Evolutionary conservation across 768 basidiomycete genomes (phyloP).

Genomic region (Termitomyces sp.): DNA sequence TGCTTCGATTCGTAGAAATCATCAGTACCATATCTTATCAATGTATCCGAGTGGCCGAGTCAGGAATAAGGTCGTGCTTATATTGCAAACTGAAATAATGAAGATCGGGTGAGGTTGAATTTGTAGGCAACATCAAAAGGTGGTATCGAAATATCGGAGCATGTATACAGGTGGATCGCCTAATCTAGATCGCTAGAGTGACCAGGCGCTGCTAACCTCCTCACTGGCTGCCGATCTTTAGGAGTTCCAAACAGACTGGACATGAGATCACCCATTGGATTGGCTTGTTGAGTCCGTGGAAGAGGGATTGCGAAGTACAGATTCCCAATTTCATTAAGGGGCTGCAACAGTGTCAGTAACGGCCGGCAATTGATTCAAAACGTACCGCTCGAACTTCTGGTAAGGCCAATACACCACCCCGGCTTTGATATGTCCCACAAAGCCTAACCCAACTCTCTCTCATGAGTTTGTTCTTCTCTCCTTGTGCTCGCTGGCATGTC

Average conservation of each 20-base stretch:
- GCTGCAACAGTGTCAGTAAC: slow-evolving; percentile 30
- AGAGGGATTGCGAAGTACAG: slow-evolving; percentile 87
- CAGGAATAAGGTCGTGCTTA: neutral
- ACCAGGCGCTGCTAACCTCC: slow-evolving; percentile 43
- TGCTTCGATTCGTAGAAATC: slow-evolving; percentile 10
- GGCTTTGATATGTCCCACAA: slow-evolving; percentile 77
- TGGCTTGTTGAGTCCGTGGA: slow-evolving; percentile 61
- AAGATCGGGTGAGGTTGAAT: neutral
- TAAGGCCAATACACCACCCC: slow-evolving; percentile 53
- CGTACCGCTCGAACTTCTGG: slow-evolving; percentile 62
- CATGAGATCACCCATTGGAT: slow-evolving; percentile 86
- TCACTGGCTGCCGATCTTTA: slow-evolving; percentile 21
- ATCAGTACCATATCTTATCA: neutral
- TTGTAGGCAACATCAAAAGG: neutral
- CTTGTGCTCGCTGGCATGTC: slow-evolving; percentile 83
- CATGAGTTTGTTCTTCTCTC: slow-evolving; percentile 69
- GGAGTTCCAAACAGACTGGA: slow-evolving; percentile 79
- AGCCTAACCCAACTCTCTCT: slow-evolving; percentile 83
- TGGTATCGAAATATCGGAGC: neutral
- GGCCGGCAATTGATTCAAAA: slow-evolving; percentile 7
- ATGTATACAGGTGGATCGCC: neutral
- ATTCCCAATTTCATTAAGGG: slow-evolving; percentile 59
- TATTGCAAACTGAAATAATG: no score
- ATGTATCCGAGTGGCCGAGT: neutral
- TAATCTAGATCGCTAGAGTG: slow-evolving; percentile 17